Conservation (phyloP, 208 protist species). For the Strigomonas culicis region DNA sequence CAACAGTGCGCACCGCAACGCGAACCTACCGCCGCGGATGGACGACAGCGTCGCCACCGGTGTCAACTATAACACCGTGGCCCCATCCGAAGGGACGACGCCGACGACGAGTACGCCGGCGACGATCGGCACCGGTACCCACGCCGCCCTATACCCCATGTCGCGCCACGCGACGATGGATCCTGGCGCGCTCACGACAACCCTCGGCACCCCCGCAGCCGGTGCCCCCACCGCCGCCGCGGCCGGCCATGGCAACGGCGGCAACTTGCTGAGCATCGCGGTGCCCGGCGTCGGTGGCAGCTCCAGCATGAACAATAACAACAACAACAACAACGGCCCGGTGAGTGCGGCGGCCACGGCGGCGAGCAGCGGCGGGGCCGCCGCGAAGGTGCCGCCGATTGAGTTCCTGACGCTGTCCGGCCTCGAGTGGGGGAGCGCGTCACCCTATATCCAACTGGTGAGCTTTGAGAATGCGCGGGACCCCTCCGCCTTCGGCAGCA, state of each 20-base stretch:
- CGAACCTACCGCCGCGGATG: too few species aligned
- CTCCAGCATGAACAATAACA: neutral
- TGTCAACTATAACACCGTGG: too few species aligned
- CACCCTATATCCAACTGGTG: conserved; percentile 69
- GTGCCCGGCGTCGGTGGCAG: neutral
- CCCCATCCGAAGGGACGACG: too few species aligned
- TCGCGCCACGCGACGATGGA: too few species aligned
- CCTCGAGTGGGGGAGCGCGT: conserved; percentile 66
- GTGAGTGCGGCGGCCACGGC: neutral
- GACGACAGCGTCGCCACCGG: too few species aligned
- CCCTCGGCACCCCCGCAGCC: too few species aligned
- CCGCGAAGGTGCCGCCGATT: conserved; percentile 21
- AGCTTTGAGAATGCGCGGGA: conserved; percentile 50
- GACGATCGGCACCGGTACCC: too few species aligned
- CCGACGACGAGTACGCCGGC: too few species aligned
- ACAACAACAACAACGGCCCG: neutral
- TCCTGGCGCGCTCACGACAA: too few species aligned
- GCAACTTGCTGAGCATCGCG: neutral
- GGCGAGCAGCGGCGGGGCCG: neutral
- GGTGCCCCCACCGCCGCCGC: too few species aligned
- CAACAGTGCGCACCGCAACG: too few species aligned
- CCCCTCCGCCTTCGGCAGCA: conserved; percentile 10
- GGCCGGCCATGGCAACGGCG: neutral
- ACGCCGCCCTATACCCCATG: too few species aligned
- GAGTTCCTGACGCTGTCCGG: conserved; percentile 46